A percentile compares a stretch with the other conserved stretches of the same genome.
phyloP scores from a whole-genome alignment of 2,329 filamentous ascomycete species.

The Sporothrix variecibatus region DNA sequence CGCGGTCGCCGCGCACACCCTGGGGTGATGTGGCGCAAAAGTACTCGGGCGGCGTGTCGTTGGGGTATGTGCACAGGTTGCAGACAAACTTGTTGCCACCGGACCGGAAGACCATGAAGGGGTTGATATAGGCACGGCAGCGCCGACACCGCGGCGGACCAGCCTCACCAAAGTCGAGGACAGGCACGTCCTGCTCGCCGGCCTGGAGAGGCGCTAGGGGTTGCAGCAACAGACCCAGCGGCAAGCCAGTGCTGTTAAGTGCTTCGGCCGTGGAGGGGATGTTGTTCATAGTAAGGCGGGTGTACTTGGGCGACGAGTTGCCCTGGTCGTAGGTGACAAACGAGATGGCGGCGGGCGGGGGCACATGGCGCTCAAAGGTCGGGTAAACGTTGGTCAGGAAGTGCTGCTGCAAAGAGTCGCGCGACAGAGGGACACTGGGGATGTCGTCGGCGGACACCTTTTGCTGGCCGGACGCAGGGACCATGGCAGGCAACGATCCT shows the following conservation, averaged over 20 bases:
- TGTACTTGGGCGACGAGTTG: slow-evolving; percentile 92
- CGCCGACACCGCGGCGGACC: slow-evolving; percentile 89
- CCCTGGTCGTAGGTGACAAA: slow-evolving; percentile 96
- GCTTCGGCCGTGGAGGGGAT: slow-evolving; percentile 83
- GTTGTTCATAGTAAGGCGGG: slow-evolving; percentile 88
- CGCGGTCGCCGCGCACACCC: slow-evolving; percentile 82
- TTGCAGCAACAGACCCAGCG: slow-evolving; percentile 84
- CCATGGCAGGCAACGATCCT: slow-evolving; percentile 48
- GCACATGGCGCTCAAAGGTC: slow-evolving; percentile 91
- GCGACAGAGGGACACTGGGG: slow-evolving; percentile 82
- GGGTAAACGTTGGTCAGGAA: slow-evolving; percentile 89
- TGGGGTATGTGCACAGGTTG: slow-evolving; percentile 97
- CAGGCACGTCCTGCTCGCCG: slow-evolving; percentile 83
- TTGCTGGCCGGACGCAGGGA: slow-evolving; percentile 65
- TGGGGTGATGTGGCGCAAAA: slow-evolving; percentile 88
- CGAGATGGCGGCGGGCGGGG: slow-evolving; percentile 82
- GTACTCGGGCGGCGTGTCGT: slow-evolving; percentile 89
- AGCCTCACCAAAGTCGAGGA: slow-evolving; percentile 89
- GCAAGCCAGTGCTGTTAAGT: slow-evolving; percentile 75
- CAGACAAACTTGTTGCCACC: slow-evolving; percentile 97
- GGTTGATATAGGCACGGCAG: slow-evolving; percentile 96
- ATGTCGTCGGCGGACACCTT: slow-evolving; percentile 89
- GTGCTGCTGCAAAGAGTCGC: slow-evolving; percentile 79
- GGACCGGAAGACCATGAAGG: slow-evolving; percentile 95
- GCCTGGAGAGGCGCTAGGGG: slow-evolving; percentile 80